Evolutionary conservation across 2,329 filamentous ascomycete species (phyloP).

Genomic region (Paracoccidioides lutzii): DNA sequence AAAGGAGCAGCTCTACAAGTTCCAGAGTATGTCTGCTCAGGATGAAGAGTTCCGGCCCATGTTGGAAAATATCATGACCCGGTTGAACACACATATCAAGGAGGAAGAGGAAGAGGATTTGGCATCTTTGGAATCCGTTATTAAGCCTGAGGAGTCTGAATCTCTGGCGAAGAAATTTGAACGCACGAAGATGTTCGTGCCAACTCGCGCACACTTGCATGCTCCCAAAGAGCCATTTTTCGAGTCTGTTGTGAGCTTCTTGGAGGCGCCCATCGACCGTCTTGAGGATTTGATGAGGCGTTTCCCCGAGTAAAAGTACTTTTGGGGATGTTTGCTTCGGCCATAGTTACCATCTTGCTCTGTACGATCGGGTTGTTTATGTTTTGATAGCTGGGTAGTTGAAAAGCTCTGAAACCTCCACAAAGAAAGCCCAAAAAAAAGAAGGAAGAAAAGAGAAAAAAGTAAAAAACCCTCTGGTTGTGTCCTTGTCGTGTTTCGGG

Average conservation of each 20-base stretch:
- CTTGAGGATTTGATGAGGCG: slow-evolving; percentile 41
- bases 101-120: slow-evolving; percentile 39
- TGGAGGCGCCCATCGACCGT: slow-evolving; percentile 44
- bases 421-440: too few relatives aligned
- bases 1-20: slow-evolving; percentile 36
- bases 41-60: slow-evolving; percentile 30
- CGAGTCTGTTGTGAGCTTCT: slow-evolving; percentile 41
- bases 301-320: slow-evolving; percentile 28
- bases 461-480: too few relatives aligned
- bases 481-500: too few relatives aligned
- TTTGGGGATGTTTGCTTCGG: not conserved
- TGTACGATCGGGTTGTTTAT: not conserved
- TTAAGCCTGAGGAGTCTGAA: slow-evolving; percentile 23
- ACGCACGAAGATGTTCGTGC: slow-evolving; percentile 41
- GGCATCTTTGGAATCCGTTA: slow-evolving; percentile 32
- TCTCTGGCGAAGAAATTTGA: slow-evolving; percentile 32
- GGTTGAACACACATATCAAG: slow-evolving; percentile 35
- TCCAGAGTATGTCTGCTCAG: slow-evolving; percentile 32
- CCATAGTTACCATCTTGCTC: not conserved
- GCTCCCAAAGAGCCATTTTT: slow-evolving; percentile 41
- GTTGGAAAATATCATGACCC: slow-evolving; percentile 30
- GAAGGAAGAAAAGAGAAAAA: too few relatives aligned
- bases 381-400: not conserved
- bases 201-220: slow-evolving; percentile 38
- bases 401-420: too few relatives aligned